Evolutionary conservation across 805 yeast species (phyloP).

Genomic region (Saturnispora dispora): DNA sequence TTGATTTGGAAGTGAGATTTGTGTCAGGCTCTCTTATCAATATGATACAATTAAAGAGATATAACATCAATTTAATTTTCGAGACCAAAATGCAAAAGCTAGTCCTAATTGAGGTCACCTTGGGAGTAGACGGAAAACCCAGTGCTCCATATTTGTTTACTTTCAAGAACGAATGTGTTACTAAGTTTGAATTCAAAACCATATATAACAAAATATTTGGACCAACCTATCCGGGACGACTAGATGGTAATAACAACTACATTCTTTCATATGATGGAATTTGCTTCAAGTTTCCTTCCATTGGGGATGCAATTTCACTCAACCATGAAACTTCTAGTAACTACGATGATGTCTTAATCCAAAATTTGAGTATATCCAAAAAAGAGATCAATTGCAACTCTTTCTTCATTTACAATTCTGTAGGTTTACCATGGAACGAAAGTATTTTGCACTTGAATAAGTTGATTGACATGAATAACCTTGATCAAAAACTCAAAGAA

Average conservation of each 20-base stretch:
- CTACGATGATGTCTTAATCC: slow-evolving; percentile 14
- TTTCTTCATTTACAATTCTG: slow-evolving; percentile 33
- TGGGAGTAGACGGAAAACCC: slow-evolving; percentile 12
- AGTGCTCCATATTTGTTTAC: slow-evolving; percentile 4
- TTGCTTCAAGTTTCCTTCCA: slow-evolving; percentile 36
- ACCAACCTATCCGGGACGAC: slow-evolving; percentile 50
- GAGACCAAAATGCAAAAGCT: slow-evolving; percentile 21
- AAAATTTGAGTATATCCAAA: slow-evolving; percentile 19
- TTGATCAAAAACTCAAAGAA: not conserved
- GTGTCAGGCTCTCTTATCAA: slow-evolving; percentile 10
- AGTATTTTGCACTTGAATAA: not conserved
- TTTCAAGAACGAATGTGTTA: slow-evolving; percentile 19
- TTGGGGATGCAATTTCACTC: slow-evolving; percentile 5
- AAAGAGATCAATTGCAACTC: slow-evolving; percentile 31
- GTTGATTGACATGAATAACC: not conserved
- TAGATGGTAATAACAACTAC: slow-evolving; percentile 26
- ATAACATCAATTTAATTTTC: slow-evolving; percentile 20
- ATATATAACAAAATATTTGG: slow-evolving; percentile 52
- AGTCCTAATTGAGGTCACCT: slow-evolving; percentile 21
- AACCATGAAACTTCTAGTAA: not conserved
- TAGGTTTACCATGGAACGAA: slow-evolving; percentile 16
- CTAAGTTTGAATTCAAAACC: slow-evolving; percentile 28
- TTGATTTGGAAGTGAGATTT: not conserved
- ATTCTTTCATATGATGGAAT: slow-evolving; percentile 49
- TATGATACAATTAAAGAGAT: slow-evolving; percentile 17